Conservation (phyloP, 208 protist species). For the Crithidia thermophila region DNA sequence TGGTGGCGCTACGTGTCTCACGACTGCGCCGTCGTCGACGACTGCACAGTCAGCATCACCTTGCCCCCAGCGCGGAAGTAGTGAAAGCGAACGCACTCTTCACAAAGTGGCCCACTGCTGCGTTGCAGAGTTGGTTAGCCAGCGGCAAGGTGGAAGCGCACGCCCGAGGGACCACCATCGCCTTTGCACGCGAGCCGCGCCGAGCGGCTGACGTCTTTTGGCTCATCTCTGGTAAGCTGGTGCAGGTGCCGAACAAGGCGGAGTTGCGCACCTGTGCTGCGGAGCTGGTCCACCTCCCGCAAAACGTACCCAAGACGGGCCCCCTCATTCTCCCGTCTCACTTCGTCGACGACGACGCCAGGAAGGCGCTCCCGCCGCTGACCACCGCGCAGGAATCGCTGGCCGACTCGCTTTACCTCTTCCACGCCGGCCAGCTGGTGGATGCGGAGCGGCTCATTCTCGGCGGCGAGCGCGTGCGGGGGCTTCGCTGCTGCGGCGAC, state of each 20-base stretch:
- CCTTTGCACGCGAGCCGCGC: constrained; percentile 49
- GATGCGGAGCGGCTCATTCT: constrained; percentile 65
- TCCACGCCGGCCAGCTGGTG: constrained; percentile 54
- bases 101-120: constrained; percentile 37
- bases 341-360: constrained; percentile 23
- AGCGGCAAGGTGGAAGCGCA: constrained; percentile 33
- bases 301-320: constrained; percentile 31
- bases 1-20: constrained; percentile 16
- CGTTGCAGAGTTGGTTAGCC: constrained; percentile 38
- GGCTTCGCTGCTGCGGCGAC: constrained; percentile 55
- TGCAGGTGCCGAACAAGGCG: constrained; percentile 59
- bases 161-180: constrained; percentile 38
- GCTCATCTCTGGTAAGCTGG: constrained; percentile 60
- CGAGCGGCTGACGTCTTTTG: constrained; percentile 47
- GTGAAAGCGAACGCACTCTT: constrained; percentile 39
- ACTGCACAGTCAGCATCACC: not conserved
- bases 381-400: constrained; percentile 36
- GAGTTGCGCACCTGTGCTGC: constrained; percentile 34
- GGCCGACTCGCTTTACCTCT: constrained; percentile 40
- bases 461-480: constrained; percentile 39
- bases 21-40: not conserved
- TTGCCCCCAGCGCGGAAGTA: constrained; percentile 20
- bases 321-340: constrained; percentile 34
- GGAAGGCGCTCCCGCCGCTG: constrained; percentile 11
- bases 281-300: constrained; percentile 26